These are phyloP conservation scores for Heterobasidion annosum DNA, from an alignment of 1,284 basidiomycete species.

Conservation along the genomic window DNA sequence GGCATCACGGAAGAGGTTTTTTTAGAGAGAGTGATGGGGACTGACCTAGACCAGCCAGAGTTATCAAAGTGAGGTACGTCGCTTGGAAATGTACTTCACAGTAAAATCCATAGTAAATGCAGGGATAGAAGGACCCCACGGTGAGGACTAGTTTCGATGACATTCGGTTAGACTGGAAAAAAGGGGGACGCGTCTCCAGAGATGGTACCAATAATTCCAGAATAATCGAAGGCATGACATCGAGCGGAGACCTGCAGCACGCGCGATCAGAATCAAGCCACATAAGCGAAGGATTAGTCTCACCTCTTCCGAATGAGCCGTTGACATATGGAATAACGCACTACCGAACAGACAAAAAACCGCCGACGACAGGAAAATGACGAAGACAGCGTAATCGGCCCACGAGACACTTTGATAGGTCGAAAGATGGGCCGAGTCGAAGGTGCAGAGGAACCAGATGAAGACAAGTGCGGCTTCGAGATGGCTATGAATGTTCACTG, in stretches of 20 bases:
- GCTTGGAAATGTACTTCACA: conserved; percentile 45
- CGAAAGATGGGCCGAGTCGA: conserved; percentile 38
- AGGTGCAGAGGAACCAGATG: conserved; percentile 46
- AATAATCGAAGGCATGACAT: conserved; percentile 56
- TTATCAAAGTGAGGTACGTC: conserved; percentile 47
- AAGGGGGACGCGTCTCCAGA: not conserved
- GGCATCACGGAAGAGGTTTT: conserved; percentile 9
- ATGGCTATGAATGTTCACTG: conserved; percentile 90
- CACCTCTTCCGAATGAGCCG: conserved; percentile 67
- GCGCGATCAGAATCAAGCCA: not conserved
- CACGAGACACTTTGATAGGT: conserved; percentile 44
- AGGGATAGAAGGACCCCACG: conserved; percentile 78
- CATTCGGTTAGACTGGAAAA: not conserved
- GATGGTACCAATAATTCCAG: conserved; percentile 48
- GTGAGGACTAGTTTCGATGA: conserved; percentile 36
- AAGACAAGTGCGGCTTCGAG: conserved; percentile 71
- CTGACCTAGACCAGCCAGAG: conserved; percentile 54
- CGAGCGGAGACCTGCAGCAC: conserved; percentile 19
- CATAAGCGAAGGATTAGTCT: conserved; percentile 9
- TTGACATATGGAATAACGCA: conserved; percentile 70
- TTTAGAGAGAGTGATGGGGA: conserved; percentile 10
- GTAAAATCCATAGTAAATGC: conserved; percentile 66
- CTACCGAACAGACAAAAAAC: conserved; percentile 70
- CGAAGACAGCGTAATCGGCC: conserved; percentile 58
- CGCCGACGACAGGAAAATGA: conserved; percentile 66